Evolutionary conservation across 2,329 filamentous ascomycete genomes (phyloP), one percentile per base, ranked within the genome.

Genomic region (Cladosporium phlei): DNA sequence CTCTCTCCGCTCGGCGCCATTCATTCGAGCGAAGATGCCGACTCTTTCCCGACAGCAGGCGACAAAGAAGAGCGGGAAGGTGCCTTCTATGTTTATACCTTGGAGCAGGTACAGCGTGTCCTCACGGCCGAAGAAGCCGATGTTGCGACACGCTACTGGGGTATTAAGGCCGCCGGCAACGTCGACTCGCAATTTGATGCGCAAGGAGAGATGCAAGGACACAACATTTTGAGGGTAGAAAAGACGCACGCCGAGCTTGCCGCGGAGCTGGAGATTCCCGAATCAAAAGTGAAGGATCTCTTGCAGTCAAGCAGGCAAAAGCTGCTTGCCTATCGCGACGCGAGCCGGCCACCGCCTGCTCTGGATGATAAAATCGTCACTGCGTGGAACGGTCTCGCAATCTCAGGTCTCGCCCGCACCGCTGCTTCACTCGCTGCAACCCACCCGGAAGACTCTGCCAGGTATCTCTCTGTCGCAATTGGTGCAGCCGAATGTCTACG

Each of bases 61-160:
- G 88, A 94, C 58, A 77, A 74, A 4, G 86, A 94, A 45, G 89
- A 90, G 72, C 80, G 86, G 25, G 90, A 97, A 66, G 93, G 93
- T 0, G 91, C 90, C 0, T 97, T 88, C 63, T 96, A 97, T 59
- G 79, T 96, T 3, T 98, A 91, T 91, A 95, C 90, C 1, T 72
- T 85, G 42, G 85, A 88, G 42, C 90, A 97, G 62, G 85, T 97
- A 50, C 83, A 89, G 50, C 77, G 80, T 9, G 79, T 94, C 2
- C 75, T 96, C 2, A 81, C 81, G 2, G 73, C 78, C 3, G 75
- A 82, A 30, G 80, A 86, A 49, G 83, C 83, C 17, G 79, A 83
- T 2, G 79, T 95, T 12, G 82, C 87, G 22, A 87, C 88, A 1
- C 81, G 81, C 4, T 88, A 95, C 66, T 97, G 88, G 80, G 86